These are phyloP conservation scores for Pseudonectria foliicola DNA, from an alignment of 2,329 filamentous ascomycete species.

Conservation along the genomic window DNA sequence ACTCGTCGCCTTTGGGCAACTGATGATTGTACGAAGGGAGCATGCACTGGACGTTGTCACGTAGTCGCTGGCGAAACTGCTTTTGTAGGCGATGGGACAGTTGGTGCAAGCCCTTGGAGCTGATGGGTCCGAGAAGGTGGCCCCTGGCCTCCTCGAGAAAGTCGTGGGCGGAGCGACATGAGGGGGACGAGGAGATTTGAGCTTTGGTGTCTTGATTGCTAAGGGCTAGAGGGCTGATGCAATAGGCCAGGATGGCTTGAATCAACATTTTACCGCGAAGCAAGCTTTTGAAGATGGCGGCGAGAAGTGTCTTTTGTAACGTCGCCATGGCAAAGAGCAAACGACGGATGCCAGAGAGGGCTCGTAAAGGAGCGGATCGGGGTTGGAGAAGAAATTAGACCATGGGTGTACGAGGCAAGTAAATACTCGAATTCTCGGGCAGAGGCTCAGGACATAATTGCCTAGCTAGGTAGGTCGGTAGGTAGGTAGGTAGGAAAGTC, in stretches of 20 bases:
- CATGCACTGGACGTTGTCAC: slow-evolving; percentile 51
- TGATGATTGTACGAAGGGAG: slow-evolving; percentile 60
- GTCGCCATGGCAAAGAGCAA: slow-evolving; percentile 52
- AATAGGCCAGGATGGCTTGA: slow-evolving; percentile 49
- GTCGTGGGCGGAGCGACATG: slow-evolving; percentile 32
- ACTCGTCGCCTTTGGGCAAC: slow-evolving; percentile 53
- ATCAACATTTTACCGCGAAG: slow-evolving; percentile 53
- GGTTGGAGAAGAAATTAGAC: no score
- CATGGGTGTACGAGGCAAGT: no score
- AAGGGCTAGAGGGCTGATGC: slow-evolving; percentile 36
- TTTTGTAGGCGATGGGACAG: slow-evolving; percentile 45
- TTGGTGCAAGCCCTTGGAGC: slow-evolving; percentile 35
- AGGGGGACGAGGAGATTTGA: slow-evolving; percentile 10
- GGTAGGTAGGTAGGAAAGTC: no score
- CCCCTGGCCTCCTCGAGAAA: slow-evolving; percentile 52
- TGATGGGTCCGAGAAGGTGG: slow-evolving; percentile 41
- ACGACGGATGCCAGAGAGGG: slow-evolving; percentile 37
- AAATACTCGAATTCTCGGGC: no score
- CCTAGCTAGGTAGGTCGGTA: no score
- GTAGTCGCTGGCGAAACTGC: slow-evolving; percentile 48
- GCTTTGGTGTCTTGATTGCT: slow-evolving; percentile 21
- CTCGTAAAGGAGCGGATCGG: slow-evolving; percentile 8
- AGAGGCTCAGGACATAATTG: no score
- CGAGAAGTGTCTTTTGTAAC: slow-evolving; percentile 46
- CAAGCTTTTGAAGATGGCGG: slow-evolving; percentile 50